These are phyloP conservation scores for Hypoxylon intermedium DNA, from an alignment of 495 filamentous ascomycete genomes.

Conservation along the genomic window DNA sequence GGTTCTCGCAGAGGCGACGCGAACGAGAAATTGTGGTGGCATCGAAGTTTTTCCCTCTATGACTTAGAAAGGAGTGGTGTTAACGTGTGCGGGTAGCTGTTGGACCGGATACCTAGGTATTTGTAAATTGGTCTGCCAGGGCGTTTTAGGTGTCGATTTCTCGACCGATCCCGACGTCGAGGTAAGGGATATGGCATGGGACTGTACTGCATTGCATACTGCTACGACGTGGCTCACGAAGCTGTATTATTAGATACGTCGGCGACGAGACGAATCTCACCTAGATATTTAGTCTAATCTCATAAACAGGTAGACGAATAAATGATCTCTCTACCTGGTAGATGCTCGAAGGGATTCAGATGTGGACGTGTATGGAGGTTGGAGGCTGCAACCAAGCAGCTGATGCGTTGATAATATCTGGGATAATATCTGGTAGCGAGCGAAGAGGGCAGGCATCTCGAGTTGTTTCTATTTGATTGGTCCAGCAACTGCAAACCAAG, in stretches of 20 bases:
- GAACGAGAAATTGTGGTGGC: constrained; percentile 16
- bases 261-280: constrained; percentile 21
- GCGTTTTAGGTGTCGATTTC: constrained; percentile 9
- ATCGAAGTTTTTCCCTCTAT: too few relatives aligned
- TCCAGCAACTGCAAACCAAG: too few relatives aligned
- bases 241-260: constrained; percentile 8
- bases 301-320: too few relatives aligned
- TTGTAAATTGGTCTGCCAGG: constrained; percentile 2
- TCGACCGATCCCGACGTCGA: constrained; percentile 4
- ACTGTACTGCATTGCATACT: constrained; percentile 14
- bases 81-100: constrained; percentile 54
- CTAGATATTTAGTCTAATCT: too few relatives aligned
- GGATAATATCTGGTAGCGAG: too few relatives aligned
- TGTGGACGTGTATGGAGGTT: too few relatives aligned
- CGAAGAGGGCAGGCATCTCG: too few relatives aligned
- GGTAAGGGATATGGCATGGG: constrained; percentile 2
- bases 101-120: neutral
- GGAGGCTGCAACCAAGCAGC: too few relatives aligned
- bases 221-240: constrained; percentile 10
- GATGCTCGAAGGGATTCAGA: too few relatives aligned
- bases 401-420: too few relatives aligned
- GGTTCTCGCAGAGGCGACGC: constrained; percentile 28
- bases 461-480: too few relatives aligned
- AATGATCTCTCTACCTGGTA: too few relatives aligned
- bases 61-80: neutral